A percentile compares a stretch with the other conserved stretches of the same genome.
phyloP scores from a whole-genome alignment of 2,329 filamentous ascomycete species.

The Epichloe baconii region DNA sequence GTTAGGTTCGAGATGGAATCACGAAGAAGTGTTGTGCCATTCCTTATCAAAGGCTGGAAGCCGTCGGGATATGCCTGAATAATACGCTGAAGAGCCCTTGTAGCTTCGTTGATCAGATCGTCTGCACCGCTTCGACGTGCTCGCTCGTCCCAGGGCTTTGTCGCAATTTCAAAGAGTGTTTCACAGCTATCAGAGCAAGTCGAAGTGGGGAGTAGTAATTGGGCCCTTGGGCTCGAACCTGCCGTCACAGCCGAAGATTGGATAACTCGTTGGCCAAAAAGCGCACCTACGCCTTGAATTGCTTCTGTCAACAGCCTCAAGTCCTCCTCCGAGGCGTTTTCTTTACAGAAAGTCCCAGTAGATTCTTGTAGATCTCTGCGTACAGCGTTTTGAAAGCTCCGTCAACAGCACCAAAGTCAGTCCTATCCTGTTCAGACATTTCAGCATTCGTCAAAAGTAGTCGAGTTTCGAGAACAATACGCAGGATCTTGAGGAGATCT shows the following conservation, averaged over 20 bases:
- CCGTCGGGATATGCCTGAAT: conserved; percentile 22
- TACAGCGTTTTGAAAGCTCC: conserved; percentile 28
- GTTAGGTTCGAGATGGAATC: conserved; percentile 10
- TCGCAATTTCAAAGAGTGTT: conserved; percentile 18
- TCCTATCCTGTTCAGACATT: conserved; percentile 23
- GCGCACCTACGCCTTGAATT: conserved; percentile 31
- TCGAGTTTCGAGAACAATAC: conserved; percentile 36
- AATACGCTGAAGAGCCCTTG: conserved; percentile 27
- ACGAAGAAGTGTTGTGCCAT: conserved; percentile 15
- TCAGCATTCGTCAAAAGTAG: conserved; percentile 23
- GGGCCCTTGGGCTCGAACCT: conserved; percentile 1
- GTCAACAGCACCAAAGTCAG: conserved; percentile 24
- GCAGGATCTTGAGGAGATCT: conserved; percentile 38
- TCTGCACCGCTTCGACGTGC: conserved; percentile 15
- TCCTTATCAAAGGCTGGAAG: conserved; percentile 21
- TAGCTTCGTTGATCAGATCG: conserved; percentile 28
- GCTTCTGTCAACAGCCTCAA: conserved; percentile 29
- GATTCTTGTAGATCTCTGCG: conserved; percentile 28
- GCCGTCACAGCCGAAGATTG: background rate
- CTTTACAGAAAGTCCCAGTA: conserved; percentile 20
- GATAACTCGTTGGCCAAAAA: conserved; percentile 26
- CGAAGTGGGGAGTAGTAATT: conserved; percentile 20
- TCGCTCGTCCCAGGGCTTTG: conserved; percentile 11
- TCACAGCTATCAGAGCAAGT: conserved; percentile 27
- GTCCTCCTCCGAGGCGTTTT: conserved; percentile 22